Conservation (phyloP, 164 flowering plant genomes). For the Vitis vinifera region ASM3070453v1 NC_081814.1:26327501-26328000, state of each 20-base stretch:
- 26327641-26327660: slow-evolving; percentile 27
- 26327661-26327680: slow-evolving; percentile 28
- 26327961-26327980: no score
- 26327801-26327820: no score
- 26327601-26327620: slow-evolving; percentile 16
- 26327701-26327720: slow-evolving; percentile 38
- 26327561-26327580: slow-evolving; percentile 26
- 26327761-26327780: slow-evolving; percentile 23
- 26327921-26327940: no score
- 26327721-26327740: slow-evolving; percentile 27
- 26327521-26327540: slow-evolving; percentile 20
- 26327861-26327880: no score
- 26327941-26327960: no score
- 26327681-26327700: slow-evolving; percentile 29
- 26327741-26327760: slow-evolving; percentile 29
- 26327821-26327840: no score
- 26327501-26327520: slow-evolving; percentile 32
- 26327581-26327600: slow-evolving; percentile 36
- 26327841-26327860: no score
- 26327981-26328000: no score
- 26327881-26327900: not conserved
- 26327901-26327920: not conserved
- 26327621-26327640: slow-evolving; percentile 35
- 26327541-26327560: slow-evolving; percentile 38
- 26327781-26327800: not conserved